Evolutionary conservation across 805 yeast species (phyloP).

Genomic region (Tetrapisispora fleetii): DNA sequence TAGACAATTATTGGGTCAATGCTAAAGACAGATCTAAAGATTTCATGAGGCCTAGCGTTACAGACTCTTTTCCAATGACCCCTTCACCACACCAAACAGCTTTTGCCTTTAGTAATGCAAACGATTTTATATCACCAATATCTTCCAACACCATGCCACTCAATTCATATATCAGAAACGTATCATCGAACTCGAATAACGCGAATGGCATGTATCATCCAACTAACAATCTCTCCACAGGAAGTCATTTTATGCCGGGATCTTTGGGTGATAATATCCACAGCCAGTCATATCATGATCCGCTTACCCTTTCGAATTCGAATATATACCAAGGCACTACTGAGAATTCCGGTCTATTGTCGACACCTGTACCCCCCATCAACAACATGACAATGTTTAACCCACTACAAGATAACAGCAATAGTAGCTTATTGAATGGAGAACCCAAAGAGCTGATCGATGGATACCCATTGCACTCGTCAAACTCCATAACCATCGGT

Average conservation of each 20-base stretch:
- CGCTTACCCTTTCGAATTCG: not conserved
- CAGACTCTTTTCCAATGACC: not conserved
- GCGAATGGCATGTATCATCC: not conserved
- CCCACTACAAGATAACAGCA: not conserved
- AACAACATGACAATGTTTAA: not conserved
- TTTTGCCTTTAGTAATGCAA: constrained; percentile 2
- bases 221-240: not conserved
- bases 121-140: constrained; percentile 4
- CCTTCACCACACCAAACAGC: not conserved
- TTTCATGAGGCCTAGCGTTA: not conserved
- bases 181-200: not conserved
- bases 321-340: not conserved
- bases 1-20: constrained; percentile 27
- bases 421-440: not conserved
- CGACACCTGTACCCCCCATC: not conserved
- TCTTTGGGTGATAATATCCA: not conserved
- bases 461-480: not conserved
- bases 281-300: not conserved
- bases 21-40: constrained; percentile 5
- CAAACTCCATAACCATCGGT: not conserved
- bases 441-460: not conserved
- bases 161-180: constrained; percentile 2
- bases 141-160: constrained; percentile 1
- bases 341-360: not conserved
- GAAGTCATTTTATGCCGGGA: not conserved